Base-by-base conservation (phyloP, 2,329 filamentous ascomycete genomes). In the Exophiala sideris region DNA sequence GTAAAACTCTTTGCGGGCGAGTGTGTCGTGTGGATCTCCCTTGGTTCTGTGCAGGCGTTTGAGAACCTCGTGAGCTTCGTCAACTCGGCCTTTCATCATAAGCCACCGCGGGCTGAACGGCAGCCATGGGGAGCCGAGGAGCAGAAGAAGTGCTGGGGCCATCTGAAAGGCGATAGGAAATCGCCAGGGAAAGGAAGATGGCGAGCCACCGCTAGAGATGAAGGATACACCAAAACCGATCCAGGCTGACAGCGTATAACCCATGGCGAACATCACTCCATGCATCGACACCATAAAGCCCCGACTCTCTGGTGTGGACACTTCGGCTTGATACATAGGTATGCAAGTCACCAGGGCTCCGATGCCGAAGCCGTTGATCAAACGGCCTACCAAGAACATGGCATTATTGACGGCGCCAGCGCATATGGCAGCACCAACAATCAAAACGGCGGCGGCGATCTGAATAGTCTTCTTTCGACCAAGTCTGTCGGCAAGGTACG, bases 21-120 rank as follows among this genome's bases (percentile, higher is more conserved):
- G 60, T 10, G 63, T 57, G 9, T 75, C 66, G 24, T 76, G 64
- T 3, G 68, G 68, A 42, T 73, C 71, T 33, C 66, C 66, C 5
- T 70, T 67, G 3, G 68, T 71, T 16, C 67, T 67, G 60, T 80
- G 76, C 12, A 81, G 67, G 0, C 69, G 65, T 24, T 71, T 67
- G 33, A 79, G 63, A 8, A 76, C 68, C 3, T 65, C 65, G 32
- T 67, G 63, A 12, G 70, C 67, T 67, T 78, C 72, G 1, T 76
- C 77, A 64, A 61, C 50, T 2, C 71, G 66, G 41, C 70, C 73
- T 40, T 77, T 69, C 14, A 72, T 68, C 14, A 78, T 59, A 8
- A 76, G 67, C 72, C 72, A 76, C 38, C 74, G 69, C 8, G 74
- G 74, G 10, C 72, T 75, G 50, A 68, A 72, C 0, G 88, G 88